Conservation (phyloP, 2,329 filamentous ascomycete genomes). For the Aspergillus calidoustus region DNA sequence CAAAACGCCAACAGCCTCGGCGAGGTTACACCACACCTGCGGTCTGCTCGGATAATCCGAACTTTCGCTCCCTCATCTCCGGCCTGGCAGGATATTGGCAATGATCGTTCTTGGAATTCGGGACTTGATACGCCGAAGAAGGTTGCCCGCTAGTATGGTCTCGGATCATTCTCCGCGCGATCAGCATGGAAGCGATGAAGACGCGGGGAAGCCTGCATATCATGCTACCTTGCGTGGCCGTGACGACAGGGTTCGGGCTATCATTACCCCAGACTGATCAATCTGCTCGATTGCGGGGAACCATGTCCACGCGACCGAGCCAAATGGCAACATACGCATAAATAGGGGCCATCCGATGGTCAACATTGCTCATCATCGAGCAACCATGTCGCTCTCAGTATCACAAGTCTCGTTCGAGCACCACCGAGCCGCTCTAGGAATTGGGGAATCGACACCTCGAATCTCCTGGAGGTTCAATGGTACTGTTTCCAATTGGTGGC, state of each 20-base stretch:
- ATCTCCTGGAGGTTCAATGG: slow-evolving; percentile 34
- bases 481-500: slow-evolving; percentile 25
- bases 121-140: background rate
- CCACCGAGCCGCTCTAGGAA: slow-evolving; percentile 23
- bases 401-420: slow-evolving; percentile 25
- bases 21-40: background rate
- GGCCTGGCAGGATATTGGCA: background rate
- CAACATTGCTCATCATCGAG: background rate
- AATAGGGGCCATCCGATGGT: background rate
- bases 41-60: background rate
- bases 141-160: background rate
- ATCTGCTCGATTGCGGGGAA: background rate
- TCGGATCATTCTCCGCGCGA: background rate
- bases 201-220: background rate
- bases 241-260: background rate
- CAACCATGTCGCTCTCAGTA: slow-evolving; percentile 21
- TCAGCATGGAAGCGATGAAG: background rate
- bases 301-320: background rate
- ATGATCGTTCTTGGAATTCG: background rate
- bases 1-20: background rate
- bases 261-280: background rate
- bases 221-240: background rate
- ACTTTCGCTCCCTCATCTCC: background rate
- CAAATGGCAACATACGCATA: background rate
- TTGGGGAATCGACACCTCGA: slow-evolving; percentile 24